Conservation (phyloP, 176 grass and related monocot species). For the Raddia distichophylla region DNA sequence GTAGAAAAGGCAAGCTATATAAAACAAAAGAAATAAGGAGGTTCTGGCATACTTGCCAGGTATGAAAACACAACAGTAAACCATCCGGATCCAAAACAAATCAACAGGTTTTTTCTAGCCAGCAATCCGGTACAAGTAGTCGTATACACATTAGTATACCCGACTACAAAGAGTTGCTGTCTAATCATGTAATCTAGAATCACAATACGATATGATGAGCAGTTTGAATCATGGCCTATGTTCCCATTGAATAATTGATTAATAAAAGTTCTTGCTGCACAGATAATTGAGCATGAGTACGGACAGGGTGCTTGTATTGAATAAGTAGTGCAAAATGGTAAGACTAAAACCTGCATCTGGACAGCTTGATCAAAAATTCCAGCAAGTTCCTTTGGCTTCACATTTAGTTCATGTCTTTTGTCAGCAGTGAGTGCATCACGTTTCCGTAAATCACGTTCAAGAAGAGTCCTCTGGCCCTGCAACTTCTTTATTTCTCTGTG, state of each 20-base stretch:
- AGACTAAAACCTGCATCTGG: constrained; percentile 42
- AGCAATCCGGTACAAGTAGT: background rate
- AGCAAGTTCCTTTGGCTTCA: constrained; percentile 51
- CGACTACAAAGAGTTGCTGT: background rate
- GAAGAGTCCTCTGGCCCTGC: constrained; percentile 66
- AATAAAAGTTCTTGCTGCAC: constrained; percentile 17
- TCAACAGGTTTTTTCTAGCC: constrained; percentile 4
- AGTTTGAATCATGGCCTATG: background rate
- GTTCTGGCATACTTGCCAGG: background rate
- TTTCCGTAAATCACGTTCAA: constrained; percentile 83
- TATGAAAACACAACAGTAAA: constrained; percentile 13
- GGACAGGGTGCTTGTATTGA: constrained; percentile 2
- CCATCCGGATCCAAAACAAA: constrained; percentile 14
- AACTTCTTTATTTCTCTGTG: constrained; percentile 81
- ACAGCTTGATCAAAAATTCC: constrained; percentile 57
- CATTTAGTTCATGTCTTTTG: constrained; percentile 71
- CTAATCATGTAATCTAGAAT: constrained; percentile 20
- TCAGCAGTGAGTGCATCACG: constrained; percentile 50
- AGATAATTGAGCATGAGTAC: background rate
- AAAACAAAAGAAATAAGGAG: background rate
- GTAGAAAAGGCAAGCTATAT: background rate
- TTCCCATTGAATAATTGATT: background rate
- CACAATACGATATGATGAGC: background rate
- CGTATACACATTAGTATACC: background rate
- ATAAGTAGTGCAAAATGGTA: constrained; percentile 24